A percentile compares a stretch with the other conserved stretches of the same genome.
phyloP scores from a whole-genome alignment of 2,329 filamentous ascomycete genomes.

The Microdochium bolleyi region DNA sequence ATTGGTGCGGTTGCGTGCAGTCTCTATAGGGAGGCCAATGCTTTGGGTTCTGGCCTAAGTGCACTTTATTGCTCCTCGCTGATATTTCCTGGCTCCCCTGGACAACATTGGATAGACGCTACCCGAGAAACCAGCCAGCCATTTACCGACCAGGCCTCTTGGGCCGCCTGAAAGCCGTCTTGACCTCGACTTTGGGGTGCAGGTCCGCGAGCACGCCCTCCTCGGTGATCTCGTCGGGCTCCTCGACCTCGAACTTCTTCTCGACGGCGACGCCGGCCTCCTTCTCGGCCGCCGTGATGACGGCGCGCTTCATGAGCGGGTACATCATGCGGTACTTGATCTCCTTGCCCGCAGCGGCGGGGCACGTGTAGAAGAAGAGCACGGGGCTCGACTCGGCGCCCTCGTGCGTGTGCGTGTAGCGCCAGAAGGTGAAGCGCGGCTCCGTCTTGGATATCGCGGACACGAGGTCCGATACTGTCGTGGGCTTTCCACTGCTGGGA shows the following conservation, averaged over 20 bases:
- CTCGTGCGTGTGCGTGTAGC: slow-evolving; percentile 50
- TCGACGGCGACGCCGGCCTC: slow-evolving; percentile 59
- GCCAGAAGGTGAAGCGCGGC: slow-evolving; percentile 73
- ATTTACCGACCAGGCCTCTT: slow-evolving; percentile 64
- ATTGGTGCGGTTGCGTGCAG: no score
- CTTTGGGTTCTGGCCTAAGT: no score
- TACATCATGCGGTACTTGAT: slow-evolving; percentile 86
- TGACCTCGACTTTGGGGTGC: slow-evolving; percentile 57
- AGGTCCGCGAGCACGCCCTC: slow-evolving; percentile 57
- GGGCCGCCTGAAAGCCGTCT: slow-evolving; percentile 66
- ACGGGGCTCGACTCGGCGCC: slow-evolving; percentile 49
- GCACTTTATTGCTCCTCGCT: neutral
- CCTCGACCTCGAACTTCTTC: slow-evolving; percentile 63
- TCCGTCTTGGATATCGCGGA: slow-evolving; percentile 55
- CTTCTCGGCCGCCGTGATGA: slow-evolving; percentile 56
- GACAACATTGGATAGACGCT: neutral
- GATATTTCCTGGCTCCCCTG: no score
- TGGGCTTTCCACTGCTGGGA: slow-evolving; percentile 35
- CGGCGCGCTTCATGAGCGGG: slow-evolving; percentile 60
- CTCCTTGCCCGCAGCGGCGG: slow-evolving; percentile 53
- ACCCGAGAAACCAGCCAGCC: neutral
- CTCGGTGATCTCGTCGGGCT: slow-evolving; percentile 64
- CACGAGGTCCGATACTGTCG: slow-evolving; percentile 50
- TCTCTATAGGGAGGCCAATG: no score
- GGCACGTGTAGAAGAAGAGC: slow-evolving; percentile 79